A percentile compares a stretch with the other conserved stretches of the same genome.
phyloP scores from a whole-genome alignment of 805 yeast species.

The Saccharomycopsis sp. region DNA sequence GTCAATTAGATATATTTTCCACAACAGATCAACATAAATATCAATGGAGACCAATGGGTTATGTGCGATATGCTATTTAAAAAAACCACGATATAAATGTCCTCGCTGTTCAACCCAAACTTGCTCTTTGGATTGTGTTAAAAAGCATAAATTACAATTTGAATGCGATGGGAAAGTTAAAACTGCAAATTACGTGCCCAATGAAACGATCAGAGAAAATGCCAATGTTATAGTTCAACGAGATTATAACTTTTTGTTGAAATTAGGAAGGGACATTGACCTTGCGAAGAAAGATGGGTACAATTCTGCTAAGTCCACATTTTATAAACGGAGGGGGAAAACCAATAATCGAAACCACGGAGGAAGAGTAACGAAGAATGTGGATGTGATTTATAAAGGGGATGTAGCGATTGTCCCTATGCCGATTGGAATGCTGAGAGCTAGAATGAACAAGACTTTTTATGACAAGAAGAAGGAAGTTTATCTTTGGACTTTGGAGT shows the following conservation, averaged over 20 bases:
- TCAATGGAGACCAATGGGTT: slow-evolving; percentile 6
- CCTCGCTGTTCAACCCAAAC: slow-evolving; percentile 67
- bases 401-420: slow-evolving; percentile 13
- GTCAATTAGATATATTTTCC: not conserved
- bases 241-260: slow-evolving; percentile 71
- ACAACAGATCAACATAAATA: not conserved
- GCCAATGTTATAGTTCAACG: slow-evolving; percentile 48
- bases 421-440: slow-evolving; percentile 20
- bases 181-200: slow-evolving; percentile 46
- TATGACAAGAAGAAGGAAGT: slow-evolving; percentile 16
- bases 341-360: not conserved
- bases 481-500: slow-evolving; percentile 22
- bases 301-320: slow-evolving; percentile 14
- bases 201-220: slow-evolving; percentile 34
- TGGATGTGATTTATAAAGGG: slow-evolving; percentile 11
- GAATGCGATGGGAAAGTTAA: slow-evolving; percentile 65
- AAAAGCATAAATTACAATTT: slow-evolving; percentile 54
- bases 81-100: slow-evolving; percentile 59
- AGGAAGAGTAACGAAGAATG: slow-evolving; percentile 1
- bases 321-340: slow-evolving; percentile 14
- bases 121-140: slow-evolving; percentile 68
- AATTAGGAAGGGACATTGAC: slow-evolving; percentile 52
- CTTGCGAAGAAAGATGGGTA: slow-evolving; percentile 47
- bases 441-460: slow-evolving; percentile 15
- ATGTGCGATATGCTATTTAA: slow-evolving; percentile 42